Conservation (phyloP, 305 asterid species). For the Andrographis paniculata region DNA sequence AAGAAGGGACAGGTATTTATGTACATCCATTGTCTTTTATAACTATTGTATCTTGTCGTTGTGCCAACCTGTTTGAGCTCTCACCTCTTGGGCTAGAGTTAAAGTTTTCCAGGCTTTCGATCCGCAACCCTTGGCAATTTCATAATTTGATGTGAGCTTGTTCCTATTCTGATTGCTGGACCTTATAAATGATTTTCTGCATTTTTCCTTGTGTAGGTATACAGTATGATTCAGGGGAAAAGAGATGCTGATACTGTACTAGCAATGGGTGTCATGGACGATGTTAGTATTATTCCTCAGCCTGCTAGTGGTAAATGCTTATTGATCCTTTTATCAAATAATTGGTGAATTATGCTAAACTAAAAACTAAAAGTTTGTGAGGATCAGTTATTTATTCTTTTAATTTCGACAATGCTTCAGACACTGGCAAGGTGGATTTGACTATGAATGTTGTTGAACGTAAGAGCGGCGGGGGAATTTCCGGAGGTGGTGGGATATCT, state of each 20-base stretch:
- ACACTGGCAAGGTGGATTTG: constrained; percentile 81
- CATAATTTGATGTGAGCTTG: too few species aligned
- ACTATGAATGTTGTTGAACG: constrained; percentile 92
- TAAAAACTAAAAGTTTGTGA: constrained; percentile 3
- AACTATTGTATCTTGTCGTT: constrained; percentile 6
- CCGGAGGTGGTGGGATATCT: constrained; percentile 98
- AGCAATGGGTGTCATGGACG: constrained; percentile 97
- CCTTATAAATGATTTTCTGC: constrained; percentile 3
- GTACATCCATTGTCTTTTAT: constrained; percentile 3
- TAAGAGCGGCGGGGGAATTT: constrained; percentile 80
- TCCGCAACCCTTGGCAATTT: not conserved
- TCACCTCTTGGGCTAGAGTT: not conserved
- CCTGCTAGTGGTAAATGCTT: constrained; percentile 74
- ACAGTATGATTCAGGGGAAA: constrained; percentile 96
- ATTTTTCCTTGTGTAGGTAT: constrained; percentile 44
- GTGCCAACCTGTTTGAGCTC: not conserved
- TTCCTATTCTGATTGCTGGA: constrained; percentile 5
- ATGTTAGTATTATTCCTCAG: constrained; percentile 92
- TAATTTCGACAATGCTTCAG: constrained; percentile 32
- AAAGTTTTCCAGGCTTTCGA: not conserved
- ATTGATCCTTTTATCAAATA: constrained; percentile 12
- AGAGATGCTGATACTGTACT: constrained; percentile 85
- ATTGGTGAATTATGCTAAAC: constrained; percentile 15
- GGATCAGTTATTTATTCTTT: constrained; percentile 1
- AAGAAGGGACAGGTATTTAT: constrained; percentile 85